A percentile compares a stretch with the other conserved stretches of the same genome.
phyloP scores from a whole-genome alignment of 768 basidiomycete species.

The Trametes cingulata region DNA sequence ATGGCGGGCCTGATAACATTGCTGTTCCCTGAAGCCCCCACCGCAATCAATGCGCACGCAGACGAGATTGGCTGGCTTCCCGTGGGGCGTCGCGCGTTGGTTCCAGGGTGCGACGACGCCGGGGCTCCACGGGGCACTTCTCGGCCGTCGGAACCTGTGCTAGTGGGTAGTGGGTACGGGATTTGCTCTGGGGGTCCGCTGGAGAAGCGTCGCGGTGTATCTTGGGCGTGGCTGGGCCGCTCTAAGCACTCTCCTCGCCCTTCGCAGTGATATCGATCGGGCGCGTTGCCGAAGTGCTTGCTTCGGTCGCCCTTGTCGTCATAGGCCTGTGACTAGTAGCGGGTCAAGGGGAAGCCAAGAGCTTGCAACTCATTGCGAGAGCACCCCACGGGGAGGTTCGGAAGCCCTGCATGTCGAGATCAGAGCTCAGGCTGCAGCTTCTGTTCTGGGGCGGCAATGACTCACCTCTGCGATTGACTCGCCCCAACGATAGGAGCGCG shows the following conservation, averaged over 20 bases:
- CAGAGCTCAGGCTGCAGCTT: background rate
- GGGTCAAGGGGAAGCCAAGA: background rate
- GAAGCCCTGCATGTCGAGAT: background rate
- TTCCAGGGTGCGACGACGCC: background rate
- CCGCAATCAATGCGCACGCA: background rate
- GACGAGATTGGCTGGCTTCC: background rate
- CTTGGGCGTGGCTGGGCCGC: background rate
- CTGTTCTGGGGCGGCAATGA: background rate
- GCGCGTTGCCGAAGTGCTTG: background rate
- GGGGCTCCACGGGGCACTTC: constrained; percentile 4
- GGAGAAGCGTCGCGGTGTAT: background rate
- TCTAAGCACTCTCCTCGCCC: background rate
- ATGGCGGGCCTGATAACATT: background rate
- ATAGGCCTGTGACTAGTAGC: background rate
- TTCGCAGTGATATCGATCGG: background rate
- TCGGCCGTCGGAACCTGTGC: background rate
- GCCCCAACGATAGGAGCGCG: background rate
- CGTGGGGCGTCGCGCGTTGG: background rate
- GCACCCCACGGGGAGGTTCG: background rate
- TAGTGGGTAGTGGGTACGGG: background rate
- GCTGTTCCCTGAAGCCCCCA: background rate
- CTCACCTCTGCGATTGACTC: background rate
- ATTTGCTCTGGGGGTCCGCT: background rate
- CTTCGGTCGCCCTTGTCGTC: background rate
- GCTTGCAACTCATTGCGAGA: background rate